A percentile compares a stretch with the other conserved stretches of the same genome.
Evolutionary conservation across 1,284 basidiomycete genomes (phyloP).

Genomic region (Inonotus hispidus): DNA sequence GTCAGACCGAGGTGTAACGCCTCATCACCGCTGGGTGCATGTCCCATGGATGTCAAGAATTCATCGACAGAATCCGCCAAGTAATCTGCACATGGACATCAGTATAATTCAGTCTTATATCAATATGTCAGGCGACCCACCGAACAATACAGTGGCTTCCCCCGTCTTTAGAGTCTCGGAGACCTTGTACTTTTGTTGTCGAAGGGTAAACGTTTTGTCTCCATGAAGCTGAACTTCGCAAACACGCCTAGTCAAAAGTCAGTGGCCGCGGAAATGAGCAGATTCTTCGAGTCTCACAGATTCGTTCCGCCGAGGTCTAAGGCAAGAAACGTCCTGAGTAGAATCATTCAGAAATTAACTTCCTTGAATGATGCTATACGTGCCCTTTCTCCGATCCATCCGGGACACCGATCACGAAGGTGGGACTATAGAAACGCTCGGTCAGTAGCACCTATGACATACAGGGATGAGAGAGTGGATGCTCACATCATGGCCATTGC

Average conservation of each 20-base stretch:
- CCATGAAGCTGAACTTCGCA: slow-evolving; percentile 91
- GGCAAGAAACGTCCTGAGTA: slow-evolving; percentile 80
- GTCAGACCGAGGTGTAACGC: slow-evolving; percentile 85
- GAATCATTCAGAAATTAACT: slow-evolving; percentile 8
- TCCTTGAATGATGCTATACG: slow-evolving; percentile 28
- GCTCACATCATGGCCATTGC: slow-evolving; percentile 87
- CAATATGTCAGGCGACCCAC: slow-evolving; percentile 39
- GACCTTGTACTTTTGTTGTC: slow-evolving; percentile 92
- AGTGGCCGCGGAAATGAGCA: slow-evolving; percentile 4
- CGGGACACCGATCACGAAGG: slow-evolving; percentile 87
- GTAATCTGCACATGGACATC: slow-evolving; percentile 62
- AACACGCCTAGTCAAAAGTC: slow-evolving; percentile 60
- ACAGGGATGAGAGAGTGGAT: neutral
- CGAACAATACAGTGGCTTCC: slow-evolving; percentile 77
- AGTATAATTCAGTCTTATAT: neutral
- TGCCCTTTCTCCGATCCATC: slow-evolving; percentile 89
- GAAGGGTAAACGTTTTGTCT: slow-evolving; percentile 81
- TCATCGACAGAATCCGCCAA: slow-evolving; percentile 94
- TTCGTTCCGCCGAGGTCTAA: slow-evolving; percentile 95
- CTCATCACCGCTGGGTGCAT: slow-evolving; percentile 31
- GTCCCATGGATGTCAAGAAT: slow-evolving; percentile 65
- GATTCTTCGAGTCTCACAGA: slow-evolving; percentile 53
- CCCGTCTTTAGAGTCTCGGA: slow-evolving; percentile 88
- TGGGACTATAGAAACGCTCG: slow-evolving; percentile 49
- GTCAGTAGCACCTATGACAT: slow-evolving; percentile 13